These are phyloP conservation scores for Podosphaera aphanis DNA, from an alignment of 2,329 filamentous ascomycete genomes.

Conservation along the genomic window DNA sequence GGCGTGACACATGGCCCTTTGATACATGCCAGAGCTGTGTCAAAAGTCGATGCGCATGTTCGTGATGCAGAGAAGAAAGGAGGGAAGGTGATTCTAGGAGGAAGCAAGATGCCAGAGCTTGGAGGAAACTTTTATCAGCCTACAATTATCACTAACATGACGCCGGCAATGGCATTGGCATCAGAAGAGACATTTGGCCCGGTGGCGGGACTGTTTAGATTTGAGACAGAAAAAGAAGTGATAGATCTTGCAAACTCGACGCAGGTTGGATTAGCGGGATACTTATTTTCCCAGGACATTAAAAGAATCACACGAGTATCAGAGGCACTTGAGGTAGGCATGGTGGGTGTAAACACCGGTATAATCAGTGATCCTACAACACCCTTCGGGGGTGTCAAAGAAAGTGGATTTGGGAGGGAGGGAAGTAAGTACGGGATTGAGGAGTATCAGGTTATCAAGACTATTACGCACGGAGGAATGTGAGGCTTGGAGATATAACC, in stretches of 20 bases:
- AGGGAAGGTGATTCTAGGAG: constrained; percentile 50
- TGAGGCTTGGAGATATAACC: too few relatives aligned
- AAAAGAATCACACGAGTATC: constrained; percentile 36
- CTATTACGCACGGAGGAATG: constrained; percentile 31
- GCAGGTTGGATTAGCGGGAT: constrained; percentile 75
- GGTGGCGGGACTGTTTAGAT: constrained; percentile 72
- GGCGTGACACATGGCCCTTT: constrained; percentile 58
- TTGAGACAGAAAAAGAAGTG: constrained; percentile 73
- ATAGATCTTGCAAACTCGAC: constrained; percentile 59
- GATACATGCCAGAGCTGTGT: constrained; percentile 62
- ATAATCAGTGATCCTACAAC: constrained; percentile 29
- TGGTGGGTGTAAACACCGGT: constrained; percentile 70
- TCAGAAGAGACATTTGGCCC: constrained; percentile 89
- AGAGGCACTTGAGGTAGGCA: constrained; percentile 57
- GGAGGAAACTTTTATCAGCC: constrained; percentile 76
- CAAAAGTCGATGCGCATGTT: constrained; percentile 61
- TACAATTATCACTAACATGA: constrained; percentile 77
- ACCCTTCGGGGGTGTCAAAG: constrained; percentile 33
- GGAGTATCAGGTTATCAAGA: constrained; percentile 29
- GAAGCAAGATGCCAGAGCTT: constrained; percentile 47
- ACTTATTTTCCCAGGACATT: constrained; percentile 60
- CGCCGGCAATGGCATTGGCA: constrained; percentile 58
- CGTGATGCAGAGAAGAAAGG: constrained; percentile 58
- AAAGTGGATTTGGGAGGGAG: constrained; percentile 30
- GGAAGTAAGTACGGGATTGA: constrained; percentile 29